These are phyloP conservation scores for Scutellaria baicalensis DNA, from an alignment of 257 asterid species.

Conservation along the genomic window DNA sequence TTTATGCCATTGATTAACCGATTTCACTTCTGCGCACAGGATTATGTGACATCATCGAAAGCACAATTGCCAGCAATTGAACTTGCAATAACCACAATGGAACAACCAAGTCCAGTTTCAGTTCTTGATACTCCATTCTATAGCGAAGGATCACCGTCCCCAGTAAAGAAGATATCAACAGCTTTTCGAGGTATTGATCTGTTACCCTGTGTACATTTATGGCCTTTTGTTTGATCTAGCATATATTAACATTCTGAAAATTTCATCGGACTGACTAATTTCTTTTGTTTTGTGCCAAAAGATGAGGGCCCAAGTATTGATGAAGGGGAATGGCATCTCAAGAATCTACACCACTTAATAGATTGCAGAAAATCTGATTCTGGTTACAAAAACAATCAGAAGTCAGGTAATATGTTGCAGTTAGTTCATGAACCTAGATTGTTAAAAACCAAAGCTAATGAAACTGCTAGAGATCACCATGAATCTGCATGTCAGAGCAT, in stretches of 20 bases:
- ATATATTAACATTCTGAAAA: slow-evolving; percentile 14
- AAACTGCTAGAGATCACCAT: slow-evolving; percentile 19
- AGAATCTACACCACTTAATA: slow-evolving; percentile 25
- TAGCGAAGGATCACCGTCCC: slow-evolving; percentile 72
- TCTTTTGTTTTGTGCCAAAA: slow-evolving; percentile 18
- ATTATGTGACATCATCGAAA: slow-evolving; percentile 25
- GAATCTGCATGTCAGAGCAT: slow-evolving; percentile 23
- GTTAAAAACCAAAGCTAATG: slow-evolving; percentile 24
- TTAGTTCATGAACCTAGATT: slow-evolving; percentile 31
- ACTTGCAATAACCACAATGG: slow-evolving; percentile 28
- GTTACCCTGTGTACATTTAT: background rate
- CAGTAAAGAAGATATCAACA: slow-evolving; percentile 57
- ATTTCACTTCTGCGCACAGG: slow-evolving; percentile 30
- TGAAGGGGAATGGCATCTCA: slow-evolving; percentile 51
- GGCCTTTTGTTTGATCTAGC: background rate
- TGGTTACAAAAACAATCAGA: slow-evolving; percentile 26
- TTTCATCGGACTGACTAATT: slow-evolving; percentile 17
- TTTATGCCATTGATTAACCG: slow-evolving; percentile 13
- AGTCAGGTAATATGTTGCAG: slow-evolving; percentile 25
- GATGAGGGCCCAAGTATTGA: slow-evolving; percentile 32
- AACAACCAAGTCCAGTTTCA: slow-evolving; percentile 90
- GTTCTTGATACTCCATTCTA: slow-evolving; percentile 71
- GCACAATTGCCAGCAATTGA: slow-evolving; percentile 35
- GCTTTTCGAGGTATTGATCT: slow-evolving; percentile 58
- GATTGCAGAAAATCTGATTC: slow-evolving; percentile 7